Base-by-base conservation (phyloP, 2,329 filamentous ascomycete species). In the Talaromyces marneffei region DNA sequence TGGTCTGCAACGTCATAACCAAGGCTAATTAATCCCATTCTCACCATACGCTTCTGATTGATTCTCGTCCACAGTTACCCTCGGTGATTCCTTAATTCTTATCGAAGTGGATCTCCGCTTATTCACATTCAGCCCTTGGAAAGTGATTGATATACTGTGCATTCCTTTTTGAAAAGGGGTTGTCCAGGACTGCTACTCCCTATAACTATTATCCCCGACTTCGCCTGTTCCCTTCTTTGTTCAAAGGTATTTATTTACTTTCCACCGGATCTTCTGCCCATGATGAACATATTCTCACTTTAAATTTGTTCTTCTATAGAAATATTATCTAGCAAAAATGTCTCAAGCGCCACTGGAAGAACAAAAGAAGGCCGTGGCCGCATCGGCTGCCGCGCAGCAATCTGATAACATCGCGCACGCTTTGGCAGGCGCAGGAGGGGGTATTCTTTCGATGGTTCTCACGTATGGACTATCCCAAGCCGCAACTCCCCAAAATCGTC, bases 391-490 rank as follows among this genome's bases (percentile, higher is more conserved):
- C 52, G 79, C 88, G 50, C 91, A 92, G 65, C 91, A 95, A 71
- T 94, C 92, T 74, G 93, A 97, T 82, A 97, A 97, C 81, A 91
- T 97, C 72, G 92, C 93, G 61, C 93, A 97, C 79, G 93, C 93
- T 64, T 85, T 97, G 62, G 91, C 92, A 61, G 93, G 93, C 67
- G 91, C 92, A 56, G 94, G 94, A 68, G 94, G 94, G 67, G 94
- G 94, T 63, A 88, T 99, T 62, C 80, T 97, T 62, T 96, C 94
- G 68, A 99, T 97, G 91, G 85, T 92, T 68, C 79, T 99, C 77
- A 99, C 94, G 87, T 95, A 84, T 65, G 82, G 31, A 35, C 25
- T 48, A 14, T 27, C 16, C 14, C 10, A 23, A 33, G n/a, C 10
- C 5, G 48, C 48, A 52, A n/a, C n/a, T 8, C n/a, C 27, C 23